Evolutionary conservation across 1,139 yeast species (phyloP).

Genomic region (Wickerhamomyces sp.): DNA sequence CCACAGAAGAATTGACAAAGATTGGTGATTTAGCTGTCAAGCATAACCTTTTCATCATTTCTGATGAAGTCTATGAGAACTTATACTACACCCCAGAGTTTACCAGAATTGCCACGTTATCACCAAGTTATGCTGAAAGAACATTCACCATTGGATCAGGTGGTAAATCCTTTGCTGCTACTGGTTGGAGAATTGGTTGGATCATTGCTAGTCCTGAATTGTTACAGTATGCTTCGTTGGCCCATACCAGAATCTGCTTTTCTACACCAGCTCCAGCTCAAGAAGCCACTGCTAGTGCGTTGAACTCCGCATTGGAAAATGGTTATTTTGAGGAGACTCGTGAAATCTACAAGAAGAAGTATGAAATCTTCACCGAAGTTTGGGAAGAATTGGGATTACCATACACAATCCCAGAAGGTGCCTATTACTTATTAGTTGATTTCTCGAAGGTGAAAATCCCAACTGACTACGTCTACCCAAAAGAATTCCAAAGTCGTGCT

Average conservation of each 20-base stretch:
- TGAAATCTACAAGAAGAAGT: conserved; percentile 61
- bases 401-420: conserved; percentile 87
- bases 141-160: conserved; percentile 94
- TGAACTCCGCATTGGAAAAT: conserved; percentile 53
- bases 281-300: conserved; percentile 82
- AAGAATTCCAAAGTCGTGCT: conserved; percentile 60
- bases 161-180: conserved; percentile 95
- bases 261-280: conserved; percentile 91
- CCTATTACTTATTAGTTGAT: conserved; percentile 86
- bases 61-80: conserved; percentile 95
- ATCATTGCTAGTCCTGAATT: conserved; percentile 81
- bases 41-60: conserved; percentile 71
- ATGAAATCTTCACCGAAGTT: conserved; percentile 61
- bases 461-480: conserved; percentile 63
- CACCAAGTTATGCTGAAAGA: conserved; percentile 71
- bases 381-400: conserved; percentile 87
- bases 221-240: conserved; percentile 76
- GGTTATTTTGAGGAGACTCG: conserved; percentile 69
- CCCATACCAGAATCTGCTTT: conserved; percentile 91
- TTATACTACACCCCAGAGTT: conserved; percentile 64
- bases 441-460: conserved; percentile 81
- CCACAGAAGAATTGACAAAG: conserved; percentile 60
- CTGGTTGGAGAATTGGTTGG: conserved; percentile 99
- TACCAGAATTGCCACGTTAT: conserved; percentile 78
- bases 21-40: conserved; percentile 82